These are phyloP conservation scores for Paratrypanosoma confusum DNA, from an alignment of 208 protist species.

Conservation along the genomic window DNA sequence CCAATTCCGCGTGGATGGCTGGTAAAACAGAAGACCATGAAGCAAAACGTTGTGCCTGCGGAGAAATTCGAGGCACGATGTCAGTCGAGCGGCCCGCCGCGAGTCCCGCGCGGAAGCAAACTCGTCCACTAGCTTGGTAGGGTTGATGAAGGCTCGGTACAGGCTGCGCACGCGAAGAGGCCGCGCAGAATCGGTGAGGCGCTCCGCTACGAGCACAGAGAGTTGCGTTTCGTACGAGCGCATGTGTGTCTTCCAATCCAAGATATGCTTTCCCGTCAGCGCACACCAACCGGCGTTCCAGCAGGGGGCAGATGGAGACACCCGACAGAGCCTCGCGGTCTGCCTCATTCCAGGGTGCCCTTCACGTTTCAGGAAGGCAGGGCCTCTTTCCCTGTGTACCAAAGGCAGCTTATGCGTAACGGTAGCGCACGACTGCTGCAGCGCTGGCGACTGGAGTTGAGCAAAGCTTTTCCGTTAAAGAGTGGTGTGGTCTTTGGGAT, in stretches of 20 bases:
- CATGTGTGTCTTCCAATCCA: slow-evolving; percentile 17
- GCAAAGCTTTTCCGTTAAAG: too few species aligned
- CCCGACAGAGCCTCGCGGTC: too few species aligned
- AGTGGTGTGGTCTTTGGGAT: too few species aligned
- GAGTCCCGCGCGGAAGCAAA: slow-evolving; percentile 45
- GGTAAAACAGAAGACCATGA: slow-evolving; percentile 74
- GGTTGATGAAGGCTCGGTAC: slow-evolving; percentile 50
- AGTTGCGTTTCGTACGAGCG: slow-evolving; percentile 18
- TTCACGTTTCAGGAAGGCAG: too few species aligned
- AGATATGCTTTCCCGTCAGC: slow-evolving; percentile 9
- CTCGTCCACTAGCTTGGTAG: slow-evolving; percentile 56
- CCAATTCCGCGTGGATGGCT: slow-evolving; percentile 41
- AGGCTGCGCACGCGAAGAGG: slow-evolving; percentile 42
- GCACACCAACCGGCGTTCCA: too few species aligned
- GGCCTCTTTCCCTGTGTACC: too few species aligned
- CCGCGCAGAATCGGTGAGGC: slow-evolving; percentile 35
- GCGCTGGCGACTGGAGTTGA: too few species aligned
- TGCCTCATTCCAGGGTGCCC: too few species aligned
- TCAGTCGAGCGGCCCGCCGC: slow-evolving; percentile 29
- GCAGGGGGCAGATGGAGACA: too few species aligned
- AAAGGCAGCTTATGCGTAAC: too few species aligned
- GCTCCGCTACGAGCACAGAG: slow-evolving; percentile 18
- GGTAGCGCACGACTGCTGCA: too few species aligned
- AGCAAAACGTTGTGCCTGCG: slow-evolving; percentile 81
- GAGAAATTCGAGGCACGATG: slow-evolving; percentile 49